phyloP scores from a whole-genome alignment of 1,284 basidiomycete genomes.

The Psilocybe mexicana region DNA sequence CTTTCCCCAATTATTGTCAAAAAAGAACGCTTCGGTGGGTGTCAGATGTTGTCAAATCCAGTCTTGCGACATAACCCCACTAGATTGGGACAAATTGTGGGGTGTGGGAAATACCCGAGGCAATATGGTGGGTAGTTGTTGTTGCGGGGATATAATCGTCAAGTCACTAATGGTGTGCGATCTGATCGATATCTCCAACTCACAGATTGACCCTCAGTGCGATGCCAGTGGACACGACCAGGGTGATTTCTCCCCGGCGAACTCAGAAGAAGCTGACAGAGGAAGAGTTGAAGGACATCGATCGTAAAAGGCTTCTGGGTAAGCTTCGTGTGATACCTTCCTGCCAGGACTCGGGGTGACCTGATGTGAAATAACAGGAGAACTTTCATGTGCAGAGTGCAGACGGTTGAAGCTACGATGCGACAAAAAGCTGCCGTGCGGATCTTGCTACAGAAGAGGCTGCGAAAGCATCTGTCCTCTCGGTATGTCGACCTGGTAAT shows the following conservation, averaged over 20 bases:
- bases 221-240: slow-evolving; percentile 44
- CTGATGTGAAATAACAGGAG: slow-evolving; percentile 30
- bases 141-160: slow-evolving; percentile 12
- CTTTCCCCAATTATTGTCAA: neutral
- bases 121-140: neutral
- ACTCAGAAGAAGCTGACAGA: slow-evolving; percentile 41
- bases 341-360: neutral
- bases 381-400: slow-evolving; percentile 52
- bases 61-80: neutral
- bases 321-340: slow-evolving; percentile 4
- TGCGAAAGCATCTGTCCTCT: slow-evolving; percentile 51
- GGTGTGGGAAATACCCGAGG: slow-evolving; percentile 12
- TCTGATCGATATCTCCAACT: slow-evolving; percentile 13
- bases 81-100: neutral
- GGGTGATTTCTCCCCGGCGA: slow-evolving; percentile 33
- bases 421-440: slow-evolving; percentile 49
- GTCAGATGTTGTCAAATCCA: neutral
- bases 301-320: slow-evolving; percentile 47
- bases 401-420: slow-evolving; percentile 48
- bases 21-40: neutral
- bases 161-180: slow-evolving; percentile 2
- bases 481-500: slow-evolving; percentile 30
- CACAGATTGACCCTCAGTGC: slow-evolving; percentile 8
- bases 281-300: slow-evolving; percentile 48
- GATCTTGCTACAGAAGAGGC: slow-evolving; percentile 45